Conservation (phyloP, 352 stramenopile species). For the Pythium sukuiense region DNA sequence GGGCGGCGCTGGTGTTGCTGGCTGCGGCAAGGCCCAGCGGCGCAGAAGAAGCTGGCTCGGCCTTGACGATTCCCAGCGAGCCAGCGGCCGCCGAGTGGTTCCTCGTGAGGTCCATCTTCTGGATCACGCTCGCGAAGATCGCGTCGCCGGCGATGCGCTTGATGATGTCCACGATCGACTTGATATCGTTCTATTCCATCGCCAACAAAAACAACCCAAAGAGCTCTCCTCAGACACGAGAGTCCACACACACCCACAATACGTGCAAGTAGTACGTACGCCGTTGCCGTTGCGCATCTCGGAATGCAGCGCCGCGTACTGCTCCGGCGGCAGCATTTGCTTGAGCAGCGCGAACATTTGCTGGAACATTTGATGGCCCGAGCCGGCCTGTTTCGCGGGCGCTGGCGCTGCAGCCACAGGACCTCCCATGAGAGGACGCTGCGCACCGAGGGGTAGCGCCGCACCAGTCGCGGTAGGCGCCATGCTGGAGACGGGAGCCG, state of each 20-base stretch:
- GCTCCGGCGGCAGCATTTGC: conserved; percentile 81
- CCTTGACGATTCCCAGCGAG: conserved; percentile 33
- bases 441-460: neutral
- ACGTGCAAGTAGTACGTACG: conserved; percentile 25
- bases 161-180: conserved; percentile 87
- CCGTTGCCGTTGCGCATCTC: conserved; percentile 83
- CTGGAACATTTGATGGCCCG: conserved; percentile 83
- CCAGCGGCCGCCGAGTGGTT: conserved; percentile 48
- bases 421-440: neutral
- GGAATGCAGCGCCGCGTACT: conserved; percentile 78
- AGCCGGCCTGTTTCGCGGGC: conserved; percentile 44
- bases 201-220: neutral
- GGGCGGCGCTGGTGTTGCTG: neutral
- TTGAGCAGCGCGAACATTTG: conserved; percentile 85
- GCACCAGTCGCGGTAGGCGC: neutral
- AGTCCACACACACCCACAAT: neutral
- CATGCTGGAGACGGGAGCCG: conserved; percentile 7
- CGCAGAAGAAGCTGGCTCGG: conserved; percentile 9
- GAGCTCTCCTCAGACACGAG: neutral
- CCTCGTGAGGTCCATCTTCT: conserved; percentile 79
- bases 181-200: conserved; percentile 70
- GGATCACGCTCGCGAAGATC: conserved; percentile 79
- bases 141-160: conserved; percentile 81
- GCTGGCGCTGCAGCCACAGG: neutral
- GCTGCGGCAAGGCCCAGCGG: conserved; percentile 7